Evolutionary conservation across 805 yeast species (phyloP).

Genomic region (Teunomyces stri): DNA sequence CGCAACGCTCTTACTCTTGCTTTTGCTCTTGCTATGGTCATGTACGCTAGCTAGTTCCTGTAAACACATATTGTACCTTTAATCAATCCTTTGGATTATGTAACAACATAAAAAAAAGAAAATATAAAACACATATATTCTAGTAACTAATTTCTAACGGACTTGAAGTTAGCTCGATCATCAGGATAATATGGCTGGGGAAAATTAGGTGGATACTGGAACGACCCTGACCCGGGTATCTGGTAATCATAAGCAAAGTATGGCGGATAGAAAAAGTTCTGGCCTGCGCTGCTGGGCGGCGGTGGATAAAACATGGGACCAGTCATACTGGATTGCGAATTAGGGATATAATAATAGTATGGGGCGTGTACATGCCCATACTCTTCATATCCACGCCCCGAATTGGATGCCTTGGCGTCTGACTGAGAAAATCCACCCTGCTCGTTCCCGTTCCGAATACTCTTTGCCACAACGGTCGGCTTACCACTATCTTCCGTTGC

Average conservation of each 20-base stretch:
- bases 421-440: background rate
- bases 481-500: background rate
- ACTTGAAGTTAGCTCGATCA: background rate
- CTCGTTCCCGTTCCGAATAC: background rate
- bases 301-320: constrained; percentile 12
- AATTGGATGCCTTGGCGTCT: background rate
- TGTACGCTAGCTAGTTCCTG: constrained; percentile 1
- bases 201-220: constrained; percentile 4
- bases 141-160: background rate
- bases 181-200: constrained; percentile 13
- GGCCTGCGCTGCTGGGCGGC: constrained; percentile 10
- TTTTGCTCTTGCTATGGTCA: background rate
- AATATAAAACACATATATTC: background rate
- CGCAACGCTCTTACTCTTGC: background rate
- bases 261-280: constrained; percentile 27
- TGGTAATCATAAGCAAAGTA: constrained; percentile 21
- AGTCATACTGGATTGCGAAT: constrained; percentile 18
- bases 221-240: constrained; percentile 14
- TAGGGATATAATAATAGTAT: constrained; percentile 18
- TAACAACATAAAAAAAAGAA: background rate
- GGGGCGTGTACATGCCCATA: constrained; percentile 9
- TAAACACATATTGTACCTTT: background rate
- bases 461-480: background rate
- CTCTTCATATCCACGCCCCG: background rate
- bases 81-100: background rate